Evolutionary conservation across 2,329 filamentous ascomycete species (phyloP).

Genomic region (Apiospora malaysiana): DNA sequence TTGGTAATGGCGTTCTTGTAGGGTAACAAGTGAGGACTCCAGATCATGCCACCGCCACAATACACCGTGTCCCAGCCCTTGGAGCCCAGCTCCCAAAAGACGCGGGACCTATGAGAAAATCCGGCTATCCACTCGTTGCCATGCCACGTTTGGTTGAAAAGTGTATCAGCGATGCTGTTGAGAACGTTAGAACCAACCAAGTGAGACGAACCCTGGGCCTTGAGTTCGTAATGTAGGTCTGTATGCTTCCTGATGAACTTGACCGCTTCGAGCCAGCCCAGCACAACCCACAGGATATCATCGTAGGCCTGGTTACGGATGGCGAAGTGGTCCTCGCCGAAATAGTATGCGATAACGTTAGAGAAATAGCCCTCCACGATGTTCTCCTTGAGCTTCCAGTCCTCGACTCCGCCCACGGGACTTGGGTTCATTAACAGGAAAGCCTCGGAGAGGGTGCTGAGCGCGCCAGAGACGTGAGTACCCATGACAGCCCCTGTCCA

Average conservation of each 20-base stretch:
- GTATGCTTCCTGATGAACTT: slow-evolving; percentile 78
- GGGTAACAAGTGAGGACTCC: slow-evolving; percentile 79
- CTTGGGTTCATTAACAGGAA: slow-evolving; percentile 45
- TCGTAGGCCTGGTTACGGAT: slow-evolving; percentile 82
- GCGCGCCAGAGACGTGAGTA: slow-evolving; percentile 76
- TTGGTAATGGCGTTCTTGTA: slow-evolving; percentile 99
- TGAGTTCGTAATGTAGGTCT: slow-evolving; percentile 59
- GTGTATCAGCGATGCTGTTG: slow-evolving; percentile 37
- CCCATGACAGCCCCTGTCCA: slow-evolving; percentile 90
- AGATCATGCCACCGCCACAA: slow-evolving; percentile 88
- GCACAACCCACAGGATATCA: slow-evolving; percentile 93
- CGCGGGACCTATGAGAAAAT: slow-evolving; percentile 81
- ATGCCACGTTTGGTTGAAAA: slow-evolving; percentile 67
- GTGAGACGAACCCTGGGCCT: background rate
- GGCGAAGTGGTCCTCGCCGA: slow-evolving; percentile 79
- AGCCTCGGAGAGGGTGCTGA: slow-evolving; percentile 72
- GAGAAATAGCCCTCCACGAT: slow-evolving; percentile 83
- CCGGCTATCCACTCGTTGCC: slow-evolving; percentile 75
- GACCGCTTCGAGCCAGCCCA: slow-evolving; percentile 86
- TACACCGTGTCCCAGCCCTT: slow-evolving; percentile 81
- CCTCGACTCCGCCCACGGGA: slow-evolving; percentile 39
- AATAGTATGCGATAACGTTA: slow-evolving; percentile 80
- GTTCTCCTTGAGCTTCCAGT: slow-evolving; percentile 69
- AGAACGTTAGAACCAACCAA: slow-evolving; percentile 31
- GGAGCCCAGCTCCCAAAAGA: slow-evolving; percentile 84